These are phyloP conservation scores for Apiospora hydei DNA, from an alignment of 2,329 filamentous ascomycete genomes.

Conservation along the genomic window DNA sequence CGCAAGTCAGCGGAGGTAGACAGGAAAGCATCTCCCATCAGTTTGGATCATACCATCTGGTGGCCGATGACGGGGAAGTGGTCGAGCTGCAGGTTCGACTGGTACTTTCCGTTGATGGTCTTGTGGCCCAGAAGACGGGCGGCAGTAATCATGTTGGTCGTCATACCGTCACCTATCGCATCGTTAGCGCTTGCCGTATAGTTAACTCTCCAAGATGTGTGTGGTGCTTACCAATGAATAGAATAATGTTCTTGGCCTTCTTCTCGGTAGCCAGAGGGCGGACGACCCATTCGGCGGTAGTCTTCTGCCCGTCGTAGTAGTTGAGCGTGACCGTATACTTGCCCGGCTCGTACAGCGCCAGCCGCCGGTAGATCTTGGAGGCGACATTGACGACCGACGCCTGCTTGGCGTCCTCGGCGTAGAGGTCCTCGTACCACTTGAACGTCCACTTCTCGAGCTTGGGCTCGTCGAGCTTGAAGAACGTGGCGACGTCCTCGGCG, in stretches of 20 bases:
- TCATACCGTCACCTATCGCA: slow-evolving; percentile 62
- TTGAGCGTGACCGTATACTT: slow-evolving; percentile 78
- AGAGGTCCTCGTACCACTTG: slow-evolving; percentile 85
- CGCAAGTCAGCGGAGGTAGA: slow-evolving; percentile 23
- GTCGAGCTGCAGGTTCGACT: slow-evolving; percentile 78
- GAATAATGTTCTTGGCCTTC: slow-evolving; percentile 83
- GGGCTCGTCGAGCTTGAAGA: slow-evolving; percentile 75
- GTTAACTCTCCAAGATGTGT: neutral
- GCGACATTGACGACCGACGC: slow-evolving; percentile 81
- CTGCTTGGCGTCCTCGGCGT: slow-evolving; percentile 73
- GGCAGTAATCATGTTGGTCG: slow-evolving; percentile 81
- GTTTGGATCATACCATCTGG: slow-evolving; percentile 65
- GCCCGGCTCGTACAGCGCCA: slow-evolving; percentile 80
- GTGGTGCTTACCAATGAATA: slow-evolving; percentile 74
- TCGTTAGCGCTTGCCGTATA: neutral
- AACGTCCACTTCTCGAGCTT: slow-evolving; percentile 83
- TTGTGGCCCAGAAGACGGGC: slow-evolving; percentile 83
- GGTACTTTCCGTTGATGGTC: slow-evolving; percentile 84
- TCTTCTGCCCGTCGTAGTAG: slow-evolving; percentile 77
- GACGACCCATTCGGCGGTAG: slow-evolving; percentile 79
- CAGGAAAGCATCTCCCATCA: neutral
- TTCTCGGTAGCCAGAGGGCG: slow-evolving; percentile 72
- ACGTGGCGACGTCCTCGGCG: slow-evolving; percentile 65
- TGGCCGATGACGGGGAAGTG: slow-evolving; percentile 86
- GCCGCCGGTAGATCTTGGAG: slow-evolving; percentile 77